Evolutionary conservation across 495 filamentous ascomycete species (phyloP), one percentile per base, ranked within the genome.

Genomic region (Hyaloscypha finlandica): DNA sequence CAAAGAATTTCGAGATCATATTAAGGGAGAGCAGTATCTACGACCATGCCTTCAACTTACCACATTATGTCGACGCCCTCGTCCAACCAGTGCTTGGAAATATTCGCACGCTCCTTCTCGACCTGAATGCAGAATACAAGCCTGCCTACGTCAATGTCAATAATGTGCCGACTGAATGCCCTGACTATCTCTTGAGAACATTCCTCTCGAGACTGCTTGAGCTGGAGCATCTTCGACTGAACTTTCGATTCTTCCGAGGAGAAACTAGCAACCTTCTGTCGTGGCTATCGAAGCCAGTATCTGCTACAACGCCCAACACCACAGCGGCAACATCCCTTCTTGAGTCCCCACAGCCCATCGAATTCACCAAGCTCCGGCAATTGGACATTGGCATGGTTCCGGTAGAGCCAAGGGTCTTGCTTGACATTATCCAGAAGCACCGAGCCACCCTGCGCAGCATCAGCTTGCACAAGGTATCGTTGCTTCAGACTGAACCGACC

Each of bases 91-190:
- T 80, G 6, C 72, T 84, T 0, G 63, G 42, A 2, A 69, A 71
- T 42, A 71, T 84, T 61, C 71, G 72, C 48, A 70, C 64, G 11
- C 73, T 85, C 11, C 78, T 80, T 45, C 73, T 85, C 12, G 74
- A 75, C 19, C n/a, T 77, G 11, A 65, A 60, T 4, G 20, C 32
- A 16, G 45, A 61, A 31, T 48, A 30, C 20, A 8, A 22, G 33
- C 42, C 65, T 19, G 33, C 58, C 11, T 8, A 33, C 31, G 35
- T 64, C 22, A 33, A 62, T 11, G 20, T 69, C 2, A 62, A 42
- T 3, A 48, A 60, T 0, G 33, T 16, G 30, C 32, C 61, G 37
- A 29, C 25, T 8, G 25, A 11, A 25, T 66, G 52, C 55, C 51
- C 39, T 25, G 67, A 56, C 51, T 58, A 72, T 25, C 56, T 71